Conservation (phyloP, 306 rosid species). For the Ochetophila trinervis region DNA sequence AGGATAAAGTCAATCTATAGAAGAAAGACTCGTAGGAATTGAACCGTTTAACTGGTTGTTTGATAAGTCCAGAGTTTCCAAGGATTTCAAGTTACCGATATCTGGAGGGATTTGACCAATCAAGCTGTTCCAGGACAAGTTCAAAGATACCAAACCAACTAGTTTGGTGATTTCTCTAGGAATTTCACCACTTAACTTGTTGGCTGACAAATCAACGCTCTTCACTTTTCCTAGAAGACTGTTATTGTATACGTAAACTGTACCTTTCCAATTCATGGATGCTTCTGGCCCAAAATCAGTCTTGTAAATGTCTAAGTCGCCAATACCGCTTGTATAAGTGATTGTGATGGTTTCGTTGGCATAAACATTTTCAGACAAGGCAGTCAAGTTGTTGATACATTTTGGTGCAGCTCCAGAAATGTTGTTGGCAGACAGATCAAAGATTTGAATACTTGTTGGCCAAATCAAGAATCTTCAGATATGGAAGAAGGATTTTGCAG, state of each 20-base stretch:
- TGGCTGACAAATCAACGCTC: conserved; percentile 21
- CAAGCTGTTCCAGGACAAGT: conserved; percentile 14
- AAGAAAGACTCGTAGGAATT: conserved; percentile 11
- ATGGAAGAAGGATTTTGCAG: not conserved
- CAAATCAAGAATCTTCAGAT: not conserved
- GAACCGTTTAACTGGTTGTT: not conserved
- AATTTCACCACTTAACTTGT: not conserved
- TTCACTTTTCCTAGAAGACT: not conserved
- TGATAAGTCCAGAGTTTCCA: conserved; percentile 19
- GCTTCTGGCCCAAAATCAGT: not conserved
- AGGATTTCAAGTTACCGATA: conserved; percentile 7
- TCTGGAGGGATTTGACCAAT: conserved; percentile 2
- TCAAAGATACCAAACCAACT: conserved; percentile 15
- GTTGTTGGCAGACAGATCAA: conserved; percentile 3
- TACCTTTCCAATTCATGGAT: not conserved
- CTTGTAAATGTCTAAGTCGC: not conserved
- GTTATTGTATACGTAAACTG: not conserved
- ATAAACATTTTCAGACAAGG: not conserved
- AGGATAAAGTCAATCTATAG: not conserved
- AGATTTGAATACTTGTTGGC: conserved; percentile 10
- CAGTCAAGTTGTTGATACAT: conserved; percentile 4
- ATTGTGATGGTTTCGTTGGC: not conserved
- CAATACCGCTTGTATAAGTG: not conserved
- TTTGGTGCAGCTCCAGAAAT: not conserved
- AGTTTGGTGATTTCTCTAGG: conserved; percentile 11